Evolutionary conservation across 148 eudicot genomes (phyloP), one percentile per base, ranked within the genome.

Genomic region (Oxyria digyna): DNA sequence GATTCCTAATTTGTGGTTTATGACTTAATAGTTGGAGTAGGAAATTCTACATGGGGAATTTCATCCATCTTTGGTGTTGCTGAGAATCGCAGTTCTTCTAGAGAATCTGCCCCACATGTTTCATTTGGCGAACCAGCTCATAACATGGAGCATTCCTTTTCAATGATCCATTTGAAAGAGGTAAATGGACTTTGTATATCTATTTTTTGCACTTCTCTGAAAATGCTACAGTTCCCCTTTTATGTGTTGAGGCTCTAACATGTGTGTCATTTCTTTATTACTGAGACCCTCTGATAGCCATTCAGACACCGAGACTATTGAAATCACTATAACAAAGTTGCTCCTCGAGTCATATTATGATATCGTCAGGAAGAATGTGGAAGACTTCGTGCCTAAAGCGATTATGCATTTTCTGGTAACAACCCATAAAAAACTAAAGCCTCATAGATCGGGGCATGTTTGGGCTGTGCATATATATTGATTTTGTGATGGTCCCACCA

Each of bases 161-260:
- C 96, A 9, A 72, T 79, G 84, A 95, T 95, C 59, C 96, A 87
- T 79, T 80, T 94, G 75, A 87, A 82, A 75, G 97, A 95, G 89
- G 97, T 91, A 71, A n/a, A 75, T 72, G 62, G 27, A 68, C 32
- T 29, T 68, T 33, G 27, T 21, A 9, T 50, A 50, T 50, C 3
- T 50, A 15, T 4, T 35, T 27, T 1, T 23, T 41, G 49, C 48
- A 18, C 24, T 41, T 67, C 21, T 54, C 24, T 54, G 42, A 24
- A 8, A 15, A 65, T 67, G 43, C 42, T 59, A 14, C 64, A 29
- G 18, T 29, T 31, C 15, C 37, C 20, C 65, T 59, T 59, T 66
- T 4, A 18, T 20, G 46, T 6, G 11, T 66, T 68, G 13, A 48
- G 14, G n/a, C 13, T 38, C 65, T 59, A 15, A 59, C 65, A 59